A percentile compares a stretch with the other conserved stretches of the same genome.
phyloP scores from a whole-genome alignment of 1,284 basidiomycete species.

The Rhizoctonia solani region DNA sequence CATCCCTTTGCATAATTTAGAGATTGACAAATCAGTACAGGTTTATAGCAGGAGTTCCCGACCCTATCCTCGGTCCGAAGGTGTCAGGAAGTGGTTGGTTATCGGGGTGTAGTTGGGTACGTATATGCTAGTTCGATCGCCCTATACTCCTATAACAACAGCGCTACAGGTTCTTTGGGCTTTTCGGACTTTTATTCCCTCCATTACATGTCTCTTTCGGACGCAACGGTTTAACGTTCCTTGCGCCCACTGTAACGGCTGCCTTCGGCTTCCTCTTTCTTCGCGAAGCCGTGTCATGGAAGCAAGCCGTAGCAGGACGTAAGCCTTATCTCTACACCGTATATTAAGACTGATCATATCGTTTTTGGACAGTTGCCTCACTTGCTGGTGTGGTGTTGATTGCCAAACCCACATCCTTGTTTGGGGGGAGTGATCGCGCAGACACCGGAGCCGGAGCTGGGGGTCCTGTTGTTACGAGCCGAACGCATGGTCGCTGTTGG shows the following conservation, averaged over 20 bases:
- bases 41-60: conserved; percentile 2
- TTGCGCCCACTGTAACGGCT: conserved; percentile 69
- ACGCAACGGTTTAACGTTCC: conserved; percentile 37
- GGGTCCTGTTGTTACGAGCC: conserved; percentile 36
- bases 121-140: neutral
- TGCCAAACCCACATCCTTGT: conserved; percentile 37
- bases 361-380: conserved; percentile 42
- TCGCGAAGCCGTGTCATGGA: conserved; percentile 62
- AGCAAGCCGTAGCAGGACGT: conserved; percentile 53
- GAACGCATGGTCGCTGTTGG: conserved; percentile 42
- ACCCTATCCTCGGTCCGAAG: conserved; percentile 36
- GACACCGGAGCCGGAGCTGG: neutral
- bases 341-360: neutral
- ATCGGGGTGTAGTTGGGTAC: conserved; percentile 36
- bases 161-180: conserved; percentile 32
- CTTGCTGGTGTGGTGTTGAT: conserved; percentile 50
- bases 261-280: conserved; percentile 70
- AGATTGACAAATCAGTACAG: neutral
- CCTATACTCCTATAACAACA: neutral
- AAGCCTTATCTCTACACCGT: neutral
- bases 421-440: neutral
- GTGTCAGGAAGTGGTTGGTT: conserved; percentile 31
- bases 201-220: conserved; percentile 38
- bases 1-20: neutral
- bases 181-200: conserved; percentile 37